These are phyloP conservation scores for Penicillium sp. DNA, from an alignment of 2,329 filamentous ascomycete species.

Conservation along the genomic window DNA sequence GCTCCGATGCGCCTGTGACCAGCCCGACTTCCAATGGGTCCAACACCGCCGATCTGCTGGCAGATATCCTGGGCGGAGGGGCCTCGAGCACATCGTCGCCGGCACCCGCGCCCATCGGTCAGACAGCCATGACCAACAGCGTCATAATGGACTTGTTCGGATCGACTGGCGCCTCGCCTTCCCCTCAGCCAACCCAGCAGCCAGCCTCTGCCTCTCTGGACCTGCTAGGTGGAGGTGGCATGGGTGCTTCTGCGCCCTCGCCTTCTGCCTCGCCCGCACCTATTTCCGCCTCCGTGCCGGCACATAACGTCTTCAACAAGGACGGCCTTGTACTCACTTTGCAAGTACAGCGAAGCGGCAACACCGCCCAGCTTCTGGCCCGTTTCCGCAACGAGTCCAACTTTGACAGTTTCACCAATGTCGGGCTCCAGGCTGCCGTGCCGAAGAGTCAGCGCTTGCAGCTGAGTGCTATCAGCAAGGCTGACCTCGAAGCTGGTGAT, in stretches of 20 bases:
- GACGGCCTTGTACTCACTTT: constrained; percentile 82
- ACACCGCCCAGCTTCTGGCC: constrained; percentile 75
- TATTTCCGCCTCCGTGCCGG: constrained; percentile 48
- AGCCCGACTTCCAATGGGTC: constrained; percentile 58
- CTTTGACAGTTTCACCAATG: constrained; percentile 66
- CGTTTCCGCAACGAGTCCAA: constrained; percentile 77
- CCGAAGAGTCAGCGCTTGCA: constrained; percentile 96
- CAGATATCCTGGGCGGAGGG: constrained; percentile 85
- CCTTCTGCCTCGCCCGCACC: constrained; percentile 53
- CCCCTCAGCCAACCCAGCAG: constrained; percentile 46
- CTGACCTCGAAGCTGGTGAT: constrained; percentile 72
- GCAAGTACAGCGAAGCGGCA: constrained; percentile 73
- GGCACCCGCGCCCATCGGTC: constrained; percentile 54
- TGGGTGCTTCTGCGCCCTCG: constrained; percentile 33
- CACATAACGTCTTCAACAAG: constrained; percentile 78
- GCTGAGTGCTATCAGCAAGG: constrained; percentile 81
- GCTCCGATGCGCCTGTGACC: constrained; percentile 65
- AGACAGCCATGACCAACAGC: constrained; percentile 57
- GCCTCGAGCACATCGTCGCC: constrained; percentile 59
- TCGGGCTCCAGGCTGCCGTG: constrained; percentile 90
- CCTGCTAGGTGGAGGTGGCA: constrained; percentile 45
- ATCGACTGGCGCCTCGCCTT: constrained; percentile 48
- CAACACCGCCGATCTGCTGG: constrained; percentile 83
- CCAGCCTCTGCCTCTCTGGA: constrained; percentile 45
- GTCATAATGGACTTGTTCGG: constrained; percentile 92